These are phyloP conservation scores for Westerdykella ornata DNA, from an alignment of 2,329 filamentous ascomycete genomes.

Conservation along the genomic window DNA sequence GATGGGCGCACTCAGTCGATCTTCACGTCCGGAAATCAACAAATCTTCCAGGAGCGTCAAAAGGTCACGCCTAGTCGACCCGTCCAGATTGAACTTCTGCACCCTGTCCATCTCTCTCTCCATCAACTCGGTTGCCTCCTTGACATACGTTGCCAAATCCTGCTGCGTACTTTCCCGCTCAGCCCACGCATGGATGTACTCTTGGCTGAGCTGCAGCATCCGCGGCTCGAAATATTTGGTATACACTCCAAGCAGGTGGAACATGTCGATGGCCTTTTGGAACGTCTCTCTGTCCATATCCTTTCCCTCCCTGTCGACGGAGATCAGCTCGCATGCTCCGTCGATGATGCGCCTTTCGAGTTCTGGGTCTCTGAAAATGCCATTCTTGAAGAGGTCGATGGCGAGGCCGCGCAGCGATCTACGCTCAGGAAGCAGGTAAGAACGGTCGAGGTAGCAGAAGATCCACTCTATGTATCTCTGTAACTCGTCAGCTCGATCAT, in stretches of 20 bases:
- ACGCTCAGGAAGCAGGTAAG: conserved; percentile 71
- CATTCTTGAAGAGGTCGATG: conserved; percentile 64
- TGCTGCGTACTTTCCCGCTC: conserved; percentile 55
- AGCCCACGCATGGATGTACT: conserved; percentile 65
- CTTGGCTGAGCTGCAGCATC: conserved; percentile 61
- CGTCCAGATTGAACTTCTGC: conserved; percentile 73
- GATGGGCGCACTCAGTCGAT: conserved; percentile 26
- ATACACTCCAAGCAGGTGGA: conserved; percentile 81
- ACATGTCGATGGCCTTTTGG: conserved; percentile 68
- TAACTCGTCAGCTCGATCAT: conserved; percentile 6
- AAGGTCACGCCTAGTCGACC: conserved; percentile 70
- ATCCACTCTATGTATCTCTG: conserved; percentile 74
- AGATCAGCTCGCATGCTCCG: conserved; percentile 71
- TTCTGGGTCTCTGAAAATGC: conserved; percentile 49
- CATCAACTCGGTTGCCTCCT: conserved; percentile 62
- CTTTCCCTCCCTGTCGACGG: conserved; percentile 58
- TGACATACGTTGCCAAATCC: conserved; percentile 68
- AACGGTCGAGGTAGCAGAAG: conserved; percentile 90
- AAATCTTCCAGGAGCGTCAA: conserved; percentile 66
- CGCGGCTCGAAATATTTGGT: conserved; percentile 69
- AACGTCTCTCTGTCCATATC: conserved; percentile 58
- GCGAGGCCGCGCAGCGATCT: conserved; percentile 77
- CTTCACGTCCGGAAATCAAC: conserved; percentile 62
- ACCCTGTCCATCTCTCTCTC: conserved; percentile 67
- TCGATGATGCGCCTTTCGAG: conserved; percentile 52